phyloP scores from a whole-genome alignment of 2,329 filamentous ascomycete species.

The Xylariaceae sp. region DNA sequence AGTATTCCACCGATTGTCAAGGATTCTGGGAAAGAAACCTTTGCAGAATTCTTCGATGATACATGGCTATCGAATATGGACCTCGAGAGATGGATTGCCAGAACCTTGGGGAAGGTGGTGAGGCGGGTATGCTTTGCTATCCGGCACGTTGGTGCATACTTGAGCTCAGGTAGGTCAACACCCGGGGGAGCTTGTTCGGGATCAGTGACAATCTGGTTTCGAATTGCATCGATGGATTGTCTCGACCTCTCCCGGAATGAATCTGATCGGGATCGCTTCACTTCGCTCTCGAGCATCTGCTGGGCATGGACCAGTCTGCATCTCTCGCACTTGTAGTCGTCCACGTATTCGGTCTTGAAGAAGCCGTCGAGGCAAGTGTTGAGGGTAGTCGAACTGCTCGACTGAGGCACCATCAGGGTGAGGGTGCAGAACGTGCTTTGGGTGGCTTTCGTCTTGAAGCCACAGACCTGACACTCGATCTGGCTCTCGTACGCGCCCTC shows the following conservation, averaged over 20 bases:
- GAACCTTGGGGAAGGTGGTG: slow-evolving; percentile 80
- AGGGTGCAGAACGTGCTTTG: slow-evolving; percentile 86
- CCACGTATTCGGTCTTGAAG: slow-evolving; percentile 92
- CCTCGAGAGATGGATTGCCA: slow-evolving; percentile 88
- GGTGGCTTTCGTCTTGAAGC: slow-evolving; percentile 82
- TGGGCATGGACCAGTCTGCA: slow-evolving; percentile 84
- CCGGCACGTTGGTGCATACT: slow-evolving; percentile 72
- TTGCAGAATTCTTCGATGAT: slow-evolving; percentile 91
- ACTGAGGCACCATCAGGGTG: slow-evolving; percentile 86
- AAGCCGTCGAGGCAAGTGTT: slow-evolving; percentile 89
- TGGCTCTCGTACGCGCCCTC: slow-evolving; percentile 93
- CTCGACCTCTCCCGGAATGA: slow-evolving; percentile 50
- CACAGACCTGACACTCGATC: slow-evolving; percentile 86
- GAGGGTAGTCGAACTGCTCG: slow-evolving; percentile 69
- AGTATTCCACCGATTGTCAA: slow-evolving; percentile 78
- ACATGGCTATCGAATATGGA: slow-evolving; percentile 83
- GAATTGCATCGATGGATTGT: slow-evolving; percentile 62
- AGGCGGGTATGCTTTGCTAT: slow-evolving; percentile 89
- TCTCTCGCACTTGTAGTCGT: slow-evolving; percentile 93
- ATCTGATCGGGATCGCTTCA: slow-evolving; percentile 53
- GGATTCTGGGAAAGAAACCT: slow-evolving; percentile 88
- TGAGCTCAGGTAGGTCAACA: slow-evolving; percentile 71
- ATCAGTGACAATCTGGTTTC: slow-evolving; percentile 70
- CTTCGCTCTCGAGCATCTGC: slow-evolving; percentile 58
- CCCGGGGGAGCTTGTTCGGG: slow-evolving; percentile 74